These are phyloP conservation scores for Babesia bovis DNA, from an alignment of 169 alveolate genomes.

Conservation along the genomic window DNA sequence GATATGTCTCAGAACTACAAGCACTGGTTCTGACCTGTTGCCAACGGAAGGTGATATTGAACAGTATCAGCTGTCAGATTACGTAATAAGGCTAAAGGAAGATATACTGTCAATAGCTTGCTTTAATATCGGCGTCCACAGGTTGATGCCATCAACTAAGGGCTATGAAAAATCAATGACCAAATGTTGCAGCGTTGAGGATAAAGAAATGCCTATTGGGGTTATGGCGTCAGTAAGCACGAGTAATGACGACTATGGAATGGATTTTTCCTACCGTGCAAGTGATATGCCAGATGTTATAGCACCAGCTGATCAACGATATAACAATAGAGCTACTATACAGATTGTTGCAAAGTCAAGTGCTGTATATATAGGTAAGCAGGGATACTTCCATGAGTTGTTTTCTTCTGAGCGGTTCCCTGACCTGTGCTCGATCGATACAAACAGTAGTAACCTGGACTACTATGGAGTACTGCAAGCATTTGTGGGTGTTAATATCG, in stretches of 20 bases:
- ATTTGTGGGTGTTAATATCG: not conserved
- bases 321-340: not conserved
- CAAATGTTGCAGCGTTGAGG: not conserved
- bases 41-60: no score
- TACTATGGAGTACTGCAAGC: constrained; percentile 27
- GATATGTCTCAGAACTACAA: no score
- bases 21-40: no score
- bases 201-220: not conserved
- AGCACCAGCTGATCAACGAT: not conserved
- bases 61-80: constrained; percentile 24
- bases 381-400: not conserved
- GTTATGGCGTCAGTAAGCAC: constrained; percentile 4
- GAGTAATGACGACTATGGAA: not conserved
- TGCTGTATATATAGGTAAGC: constrained; percentile 4
- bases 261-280: not conserved
- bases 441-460: not conserved
- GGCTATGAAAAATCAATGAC: not conserved
- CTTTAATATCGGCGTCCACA: constrained; percentile 3
- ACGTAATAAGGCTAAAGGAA: constrained; percentile 23
- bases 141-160: not conserved
- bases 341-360: not conserved
- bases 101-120: constrained; percentile 37
- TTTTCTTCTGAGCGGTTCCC: not conserved
- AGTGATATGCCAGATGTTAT: not conserved
- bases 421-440: not conserved